phyloP scores from a whole-genome alignment of 2,329 filamentous ascomycete species.

The Apiospora koreana region DNA sequence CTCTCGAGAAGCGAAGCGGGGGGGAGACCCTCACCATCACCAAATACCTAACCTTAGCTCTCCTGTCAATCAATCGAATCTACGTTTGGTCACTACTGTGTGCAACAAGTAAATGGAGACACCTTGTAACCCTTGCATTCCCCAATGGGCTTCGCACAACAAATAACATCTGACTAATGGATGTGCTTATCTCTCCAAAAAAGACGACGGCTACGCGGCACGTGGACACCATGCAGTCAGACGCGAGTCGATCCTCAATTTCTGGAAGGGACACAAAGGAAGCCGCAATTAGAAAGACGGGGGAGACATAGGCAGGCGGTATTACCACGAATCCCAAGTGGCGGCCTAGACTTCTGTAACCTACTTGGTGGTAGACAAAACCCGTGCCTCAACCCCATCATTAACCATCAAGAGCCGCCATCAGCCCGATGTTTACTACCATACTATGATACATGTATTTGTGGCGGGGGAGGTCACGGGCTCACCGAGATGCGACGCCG shows the following conservation, averaged over 20 bases:
- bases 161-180: background rate
- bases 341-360: background rate
- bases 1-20: background rate
- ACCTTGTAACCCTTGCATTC: background rate
- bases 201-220: background rate
- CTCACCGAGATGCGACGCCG: background rate
- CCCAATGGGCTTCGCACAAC: background rate
- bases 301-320: background rate
- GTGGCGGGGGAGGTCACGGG: background rate
- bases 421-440: background rate
- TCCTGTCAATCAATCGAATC: background rate
- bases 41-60: no score
- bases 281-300: background rate
- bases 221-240: conserved; percentile 2
- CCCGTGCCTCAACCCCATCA: background rate
- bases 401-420: background rate
- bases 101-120: background rate
- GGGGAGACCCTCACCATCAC: background rate
- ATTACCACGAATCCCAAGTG: background rate
- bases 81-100: background rate
- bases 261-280: background rate
- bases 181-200: background rate
- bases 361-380: background rate
- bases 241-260: background rate
- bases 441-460: background rate